Conservation (phyloP, 495 filamentous ascomycete genomes). For the Aspergillus saccharolyticus region DNA sequence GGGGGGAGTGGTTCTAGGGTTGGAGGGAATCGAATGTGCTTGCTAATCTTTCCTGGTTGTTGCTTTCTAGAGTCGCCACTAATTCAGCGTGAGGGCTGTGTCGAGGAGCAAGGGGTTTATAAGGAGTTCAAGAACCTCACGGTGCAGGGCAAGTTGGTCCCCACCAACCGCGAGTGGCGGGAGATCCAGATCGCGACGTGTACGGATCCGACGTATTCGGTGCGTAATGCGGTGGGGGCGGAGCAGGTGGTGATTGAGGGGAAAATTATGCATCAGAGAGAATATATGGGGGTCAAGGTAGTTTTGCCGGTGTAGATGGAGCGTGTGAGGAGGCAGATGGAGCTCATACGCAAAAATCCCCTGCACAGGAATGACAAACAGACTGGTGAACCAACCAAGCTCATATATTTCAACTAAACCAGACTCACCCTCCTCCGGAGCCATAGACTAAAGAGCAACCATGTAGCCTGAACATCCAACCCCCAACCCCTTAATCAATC, state of each 20-base stretch:
- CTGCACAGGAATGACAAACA: too few relatives aligned
- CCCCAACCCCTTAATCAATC: too few relatives aligned
- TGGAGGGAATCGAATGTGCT: not conserved
- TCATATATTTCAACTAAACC: too few relatives aligned
- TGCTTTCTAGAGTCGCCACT: slow-evolving; percentile 27
- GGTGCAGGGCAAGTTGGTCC: slow-evolving; percentile 29
- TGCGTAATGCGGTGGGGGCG: slow-evolving; percentile 30
- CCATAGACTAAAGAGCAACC: too few relatives aligned
- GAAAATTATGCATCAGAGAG: slow-evolving; percentile 38
- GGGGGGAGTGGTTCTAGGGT: too few relatives aligned
- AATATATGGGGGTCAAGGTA: slow-evolving; percentile 43
- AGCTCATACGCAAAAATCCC: too few relatives aligned
- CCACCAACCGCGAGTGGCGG: slow-evolving; percentile 36
- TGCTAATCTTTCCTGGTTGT: too few relatives aligned
- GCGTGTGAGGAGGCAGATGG: too few relatives aligned
- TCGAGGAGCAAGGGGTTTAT: slow-evolving; percentile 40
- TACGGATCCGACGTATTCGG: slow-evolving; percentile 37
- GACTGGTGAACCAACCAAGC: too few relatives aligned
- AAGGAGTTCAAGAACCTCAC: slow-evolving; percentile 36
- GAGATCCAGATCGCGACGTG: slow-evolving; percentile 38
- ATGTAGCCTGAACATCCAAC: too few relatives aligned
- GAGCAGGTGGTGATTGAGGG: slow-evolving; percentile 36
- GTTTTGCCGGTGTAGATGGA: slow-evolving; percentile 31
- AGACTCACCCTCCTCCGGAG: too few relatives aligned
- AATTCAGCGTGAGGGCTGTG: slow-evolving; percentile 35